A percentile compares a stretch with the other conserved stretches of the same genome.
Evolutionary conservation across 176 grass and related monocot species (phyloP).

Genomic region (Thinopyrum elongatum): DNA sequence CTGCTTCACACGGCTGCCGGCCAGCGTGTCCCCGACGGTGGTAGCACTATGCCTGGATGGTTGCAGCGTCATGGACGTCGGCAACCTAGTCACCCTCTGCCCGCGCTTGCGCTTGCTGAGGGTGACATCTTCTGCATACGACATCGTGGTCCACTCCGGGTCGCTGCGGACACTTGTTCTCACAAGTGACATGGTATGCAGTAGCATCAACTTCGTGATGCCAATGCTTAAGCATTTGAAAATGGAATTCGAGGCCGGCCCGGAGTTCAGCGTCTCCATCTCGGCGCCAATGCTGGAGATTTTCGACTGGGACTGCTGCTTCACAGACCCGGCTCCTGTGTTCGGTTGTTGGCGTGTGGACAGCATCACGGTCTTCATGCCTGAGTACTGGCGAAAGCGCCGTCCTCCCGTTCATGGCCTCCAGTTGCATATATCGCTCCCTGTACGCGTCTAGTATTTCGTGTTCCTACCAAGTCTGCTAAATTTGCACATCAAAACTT

Average conservation of each 20-base stretch:
- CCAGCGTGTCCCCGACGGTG: neutral
- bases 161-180: neutral
- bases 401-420: neutral
- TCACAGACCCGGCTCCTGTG: neutral
- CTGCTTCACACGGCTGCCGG: neutral
- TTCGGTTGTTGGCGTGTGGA: neutral
- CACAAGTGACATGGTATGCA: neutral
- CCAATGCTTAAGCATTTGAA: neutral
- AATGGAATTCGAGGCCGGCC: neutral
- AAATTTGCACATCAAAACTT: neutral
- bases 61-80: neutral
- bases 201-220: neutral
- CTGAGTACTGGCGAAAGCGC: neutral
- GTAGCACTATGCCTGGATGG: neutral
- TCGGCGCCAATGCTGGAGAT: neutral
- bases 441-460: no score
- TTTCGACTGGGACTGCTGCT: neutral
- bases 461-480: no score
- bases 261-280: neutral
- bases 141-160: neutral
- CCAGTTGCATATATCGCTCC: no score
- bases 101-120: neutral
- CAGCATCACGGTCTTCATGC: no score
- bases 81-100: neutral
- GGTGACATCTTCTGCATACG: neutral